Percentiles rank a stretch among this genome's conserved stretches.
Conservation (phyloP, 73 alveolate species). For the Tetrahymena elliotti region DNA sequence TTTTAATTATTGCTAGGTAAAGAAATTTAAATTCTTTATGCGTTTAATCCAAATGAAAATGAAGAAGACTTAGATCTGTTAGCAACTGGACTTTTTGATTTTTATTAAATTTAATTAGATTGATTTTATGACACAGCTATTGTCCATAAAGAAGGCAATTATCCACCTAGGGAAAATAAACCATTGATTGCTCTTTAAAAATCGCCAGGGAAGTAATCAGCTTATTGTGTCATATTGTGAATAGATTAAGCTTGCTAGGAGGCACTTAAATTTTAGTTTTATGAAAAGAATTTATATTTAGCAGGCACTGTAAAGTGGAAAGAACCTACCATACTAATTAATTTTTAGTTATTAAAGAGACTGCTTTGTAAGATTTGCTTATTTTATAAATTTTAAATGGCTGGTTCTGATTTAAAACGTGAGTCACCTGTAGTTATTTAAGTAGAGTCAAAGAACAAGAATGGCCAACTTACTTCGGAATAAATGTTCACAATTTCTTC, state of each 20-base stretch:
- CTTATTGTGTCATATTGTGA: not conserved
- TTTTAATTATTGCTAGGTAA: not conserved
- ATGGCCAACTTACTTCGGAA: not conserved
- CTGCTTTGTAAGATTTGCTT: not conserved
- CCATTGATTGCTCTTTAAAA: not conserved
- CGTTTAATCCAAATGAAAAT: not conserved
- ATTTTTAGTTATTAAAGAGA: not conserved
- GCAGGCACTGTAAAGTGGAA: not conserved
- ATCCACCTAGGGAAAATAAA: not conserved
- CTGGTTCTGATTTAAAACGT: not conserved
- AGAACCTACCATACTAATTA: not conserved
- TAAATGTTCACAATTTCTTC: not conserved
- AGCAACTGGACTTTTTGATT: not conserved
- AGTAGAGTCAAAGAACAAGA: not conserved
- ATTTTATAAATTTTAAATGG: not conserved
- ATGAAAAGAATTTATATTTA: not conserved
- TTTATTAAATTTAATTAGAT: not conserved
- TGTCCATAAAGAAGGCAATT: not conserved
- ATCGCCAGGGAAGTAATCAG: not conserved
- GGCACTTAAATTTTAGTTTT: not conserved
- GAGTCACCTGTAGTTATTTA: not conserved
- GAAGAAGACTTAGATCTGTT: not conserved
- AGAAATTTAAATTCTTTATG: not conserved
- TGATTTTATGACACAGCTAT: not conserved
- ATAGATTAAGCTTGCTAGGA: not conserved